Evolutionary conservation across 2,329 filamentous ascomycete species (phyloP).

Genomic region (Cytospora schulzeri): DNA sequence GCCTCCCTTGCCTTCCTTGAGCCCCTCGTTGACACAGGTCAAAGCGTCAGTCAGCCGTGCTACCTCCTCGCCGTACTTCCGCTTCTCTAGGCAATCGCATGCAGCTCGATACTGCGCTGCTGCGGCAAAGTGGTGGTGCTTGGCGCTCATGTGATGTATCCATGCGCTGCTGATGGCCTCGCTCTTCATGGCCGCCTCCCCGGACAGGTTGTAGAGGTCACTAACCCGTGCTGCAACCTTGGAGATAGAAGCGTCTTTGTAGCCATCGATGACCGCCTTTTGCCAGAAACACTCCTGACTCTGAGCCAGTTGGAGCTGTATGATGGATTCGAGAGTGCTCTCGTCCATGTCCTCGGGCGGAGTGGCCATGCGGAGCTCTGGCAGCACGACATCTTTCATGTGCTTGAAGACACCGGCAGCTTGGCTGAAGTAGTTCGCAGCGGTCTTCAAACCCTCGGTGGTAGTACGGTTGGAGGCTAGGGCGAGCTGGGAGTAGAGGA

Average conservation of each 20-base stretch:
- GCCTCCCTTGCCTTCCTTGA: constrained; percentile 73
- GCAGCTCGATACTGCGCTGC: constrained; percentile 93
- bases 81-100: constrained; percentile 88
- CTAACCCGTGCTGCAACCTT: constrained; percentile 88
- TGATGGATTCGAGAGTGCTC: constrained; percentile 79
- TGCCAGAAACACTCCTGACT: constrained; percentile 98
- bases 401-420: constrained; percentile 82
- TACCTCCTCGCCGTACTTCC: constrained; percentile 93
- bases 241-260: constrained; percentile 90
- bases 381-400: constrained; percentile 74
- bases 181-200: constrained; percentile 85
- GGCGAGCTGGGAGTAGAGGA: constrained; percentile 91
- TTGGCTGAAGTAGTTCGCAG: constrained; percentile 87
- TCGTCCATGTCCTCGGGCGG: constrained; percentile 96
- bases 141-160: constrained; percentile 97
- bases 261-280: constrained; percentile 89
- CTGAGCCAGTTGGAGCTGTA: constrained; percentile 84
- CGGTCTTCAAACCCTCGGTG: constrained; percentile 80
- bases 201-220: constrained; percentile 83
- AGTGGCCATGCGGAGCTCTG: constrained; percentile 76
- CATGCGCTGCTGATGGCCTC: constrained; percentile 89
- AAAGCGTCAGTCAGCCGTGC: constrained; percentile 82
- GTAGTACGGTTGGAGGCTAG: constrained; percentile 76
- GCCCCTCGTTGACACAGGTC: constrained; percentile 78
- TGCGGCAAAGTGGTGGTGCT: constrained; percentile 95